Evolutionary conservation across 768 basidiomycete species (phyloP).

Genomic region (Pisolithus albus): DNA sequence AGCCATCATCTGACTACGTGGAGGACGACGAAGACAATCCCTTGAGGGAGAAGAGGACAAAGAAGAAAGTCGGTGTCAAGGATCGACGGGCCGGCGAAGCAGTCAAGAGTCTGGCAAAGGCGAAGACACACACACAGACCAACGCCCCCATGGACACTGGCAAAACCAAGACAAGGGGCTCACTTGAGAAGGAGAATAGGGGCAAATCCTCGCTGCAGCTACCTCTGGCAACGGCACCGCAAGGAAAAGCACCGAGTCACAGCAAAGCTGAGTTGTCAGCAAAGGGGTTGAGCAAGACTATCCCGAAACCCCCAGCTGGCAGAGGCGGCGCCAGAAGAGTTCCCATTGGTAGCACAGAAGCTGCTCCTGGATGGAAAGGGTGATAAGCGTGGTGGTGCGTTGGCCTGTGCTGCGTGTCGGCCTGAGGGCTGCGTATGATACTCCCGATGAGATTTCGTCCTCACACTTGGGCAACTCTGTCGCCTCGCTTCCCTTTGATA

Average conservation of each 20-base stretch:
- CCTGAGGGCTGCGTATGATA: neutral
- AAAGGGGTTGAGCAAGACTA: constrained; percentile 9
- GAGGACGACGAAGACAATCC: constrained; percentile 50
- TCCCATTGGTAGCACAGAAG: constrained; percentile 59
- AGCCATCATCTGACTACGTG: constrained; percentile 9
- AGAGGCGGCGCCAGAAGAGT: constrained; percentile 58
- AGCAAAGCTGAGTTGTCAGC: constrained; percentile 9
- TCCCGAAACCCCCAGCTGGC: constrained; percentile 29
- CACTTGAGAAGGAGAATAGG: constrained; percentile 30
- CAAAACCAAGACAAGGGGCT: constrained; percentile 27
- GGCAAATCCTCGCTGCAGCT: constrained; percentile 28
- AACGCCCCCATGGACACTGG: constrained; percentile 6
- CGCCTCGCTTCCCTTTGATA: too few species aligned
- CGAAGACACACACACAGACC: constrained; percentile 33
- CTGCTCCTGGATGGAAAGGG: constrained; percentile 49
- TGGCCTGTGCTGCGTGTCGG: too few species aligned
- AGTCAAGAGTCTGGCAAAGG: constrained; percentile 24
- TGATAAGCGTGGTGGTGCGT: constrained; percentile 15
- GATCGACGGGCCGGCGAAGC: constrained; percentile 4
- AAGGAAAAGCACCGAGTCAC: constrained; percentile 14
- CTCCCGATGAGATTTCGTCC: neutral
- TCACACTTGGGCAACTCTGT: neutral
- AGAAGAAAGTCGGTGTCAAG: constrained; percentile 23
- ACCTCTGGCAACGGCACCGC: constrained; percentile 10
- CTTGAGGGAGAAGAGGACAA: constrained; percentile 42